Conservation (phyloP, 1,139 yeast genomes). For the Blastobotrys illinoisensis region DNA sequence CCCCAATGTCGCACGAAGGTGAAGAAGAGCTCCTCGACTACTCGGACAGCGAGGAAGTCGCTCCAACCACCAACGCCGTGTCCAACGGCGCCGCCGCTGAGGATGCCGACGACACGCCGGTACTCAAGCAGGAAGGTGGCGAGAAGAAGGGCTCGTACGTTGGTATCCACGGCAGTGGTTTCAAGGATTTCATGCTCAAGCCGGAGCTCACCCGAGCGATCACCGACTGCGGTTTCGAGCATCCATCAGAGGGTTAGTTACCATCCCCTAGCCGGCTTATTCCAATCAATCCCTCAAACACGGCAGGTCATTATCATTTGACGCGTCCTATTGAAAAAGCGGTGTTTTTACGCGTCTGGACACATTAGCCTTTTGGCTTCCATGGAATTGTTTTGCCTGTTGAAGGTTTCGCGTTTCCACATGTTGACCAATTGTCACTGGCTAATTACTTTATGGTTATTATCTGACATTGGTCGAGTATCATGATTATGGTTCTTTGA, state of each 20-base stretch:
- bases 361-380: no score
- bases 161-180: constrained; percentile 97
- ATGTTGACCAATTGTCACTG: no score
- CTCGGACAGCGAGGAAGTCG: constrained; percentile 96
- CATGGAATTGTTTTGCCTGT: not conserved
- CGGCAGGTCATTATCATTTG: not conserved
- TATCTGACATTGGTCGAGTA: no score
- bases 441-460: no score
- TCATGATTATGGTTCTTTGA: no score
- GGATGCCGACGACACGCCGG: constrained; percentile 21
- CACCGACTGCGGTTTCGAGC: constrained; percentile 99
- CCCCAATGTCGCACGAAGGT: constrained; percentile 66
- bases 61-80: constrained; percentile 50
- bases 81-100: constrained; percentile 29
- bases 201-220: constrained; percentile 96
- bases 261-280: not conserved
- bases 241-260: constrained; percentile 94
- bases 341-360: no score
- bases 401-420: no score
- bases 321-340: no score
- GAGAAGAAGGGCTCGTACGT: constrained; percentile 97
- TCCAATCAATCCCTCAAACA: not conserved
- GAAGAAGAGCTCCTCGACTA: constrained; percentile 99
- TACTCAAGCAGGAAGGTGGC: constrained; percentile 43
- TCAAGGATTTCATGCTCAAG: constrained; percentile 93